Conservation (phyloP, 2,329 filamentous ascomycete species). For the Aspergillus fumigatiaffinis region DNA sequence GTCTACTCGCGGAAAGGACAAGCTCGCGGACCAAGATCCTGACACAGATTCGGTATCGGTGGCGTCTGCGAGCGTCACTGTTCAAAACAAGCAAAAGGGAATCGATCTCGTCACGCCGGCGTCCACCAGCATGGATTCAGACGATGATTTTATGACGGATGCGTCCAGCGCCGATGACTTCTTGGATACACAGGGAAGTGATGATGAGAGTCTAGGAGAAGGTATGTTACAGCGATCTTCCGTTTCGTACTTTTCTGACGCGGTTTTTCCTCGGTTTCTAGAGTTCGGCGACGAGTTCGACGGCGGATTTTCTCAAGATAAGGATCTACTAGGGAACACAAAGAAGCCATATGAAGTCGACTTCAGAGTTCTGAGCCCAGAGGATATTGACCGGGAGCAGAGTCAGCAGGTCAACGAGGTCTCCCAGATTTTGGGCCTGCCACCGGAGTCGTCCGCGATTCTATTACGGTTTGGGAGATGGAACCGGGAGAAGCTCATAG, state of each 20-base stretch:
- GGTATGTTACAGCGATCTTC: conserved; percentile 24
- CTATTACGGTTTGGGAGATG: conserved; percentile 84
- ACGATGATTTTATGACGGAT: conserved; percentile 88
- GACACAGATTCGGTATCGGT: conserved; percentile 9
- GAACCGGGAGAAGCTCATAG: conserved; percentile 94
- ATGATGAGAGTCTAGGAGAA: conserved; percentile 56
- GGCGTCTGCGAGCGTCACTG: conserved; percentile 9
- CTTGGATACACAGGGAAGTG: conserved; percentile 65
- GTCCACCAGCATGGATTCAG: conserved; percentile 75
- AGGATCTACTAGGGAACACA: conserved; percentile 67
- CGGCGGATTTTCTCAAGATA: conserved; percentile 62
- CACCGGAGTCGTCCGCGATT: conserved; percentile 85
- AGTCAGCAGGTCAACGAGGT: conserved; percentile 84
- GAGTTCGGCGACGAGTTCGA: conserved; percentile 59
- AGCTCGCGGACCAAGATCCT: conserved; percentile 8
- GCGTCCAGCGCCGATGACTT: conserved; percentile 72
- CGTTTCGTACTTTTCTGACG: conserved; percentile 2
- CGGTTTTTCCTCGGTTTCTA: conserved; percentile 12
- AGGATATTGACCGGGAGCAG: conserved; percentile 80
- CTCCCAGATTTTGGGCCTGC: conserved; percentile 83
- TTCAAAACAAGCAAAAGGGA: conserved; percentile 21
- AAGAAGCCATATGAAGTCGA: conserved; percentile 77
- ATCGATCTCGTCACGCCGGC: conserved; percentile 39
- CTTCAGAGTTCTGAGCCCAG: conserved; percentile 74
- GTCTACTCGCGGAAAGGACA: conserved; percentile 17